Conservation (phyloP, 352 stramenopile species). For the Phytophthora pseudosyringae region DNA sequence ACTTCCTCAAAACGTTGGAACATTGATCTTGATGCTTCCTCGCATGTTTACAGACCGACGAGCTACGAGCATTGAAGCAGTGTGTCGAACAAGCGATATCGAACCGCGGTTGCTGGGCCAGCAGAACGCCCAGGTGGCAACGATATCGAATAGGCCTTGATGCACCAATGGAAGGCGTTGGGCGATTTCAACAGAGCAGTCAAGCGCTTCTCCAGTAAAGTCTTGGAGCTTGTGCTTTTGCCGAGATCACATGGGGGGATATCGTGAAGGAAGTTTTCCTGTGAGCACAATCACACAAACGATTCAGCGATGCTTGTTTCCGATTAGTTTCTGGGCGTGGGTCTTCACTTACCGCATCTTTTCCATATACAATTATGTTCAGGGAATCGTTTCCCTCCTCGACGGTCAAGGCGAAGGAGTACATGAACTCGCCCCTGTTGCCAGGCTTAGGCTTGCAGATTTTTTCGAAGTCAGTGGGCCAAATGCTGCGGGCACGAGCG, state of each 20-base stretch:
- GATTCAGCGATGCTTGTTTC: neutral
- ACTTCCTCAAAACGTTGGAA: neutral
- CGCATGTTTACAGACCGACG: no score
- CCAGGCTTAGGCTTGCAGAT: constrained; percentile 53
- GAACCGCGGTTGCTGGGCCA: constrained; percentile 37
- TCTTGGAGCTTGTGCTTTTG: constrained; percentile 55
- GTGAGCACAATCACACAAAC: constrained; percentile 1
- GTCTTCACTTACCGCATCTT: constrained; percentile 61
- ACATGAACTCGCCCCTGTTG: constrained; percentile 46
- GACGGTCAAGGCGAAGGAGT: constrained; percentile 72
- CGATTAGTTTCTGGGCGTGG: no score
- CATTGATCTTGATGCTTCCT: neutral
- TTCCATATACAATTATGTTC: constrained; percentile 73
- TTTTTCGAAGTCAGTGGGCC: constrained; percentile 54
- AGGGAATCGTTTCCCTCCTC: constrained; percentile 55
- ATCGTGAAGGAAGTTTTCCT: constrained; percentile 77
- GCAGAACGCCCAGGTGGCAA: constrained; percentile 12
- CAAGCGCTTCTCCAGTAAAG: constrained; percentile 59
- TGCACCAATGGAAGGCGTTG: constrained; percentile 57
- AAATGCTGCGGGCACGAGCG: constrained; percentile 51
- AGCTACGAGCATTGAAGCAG: constrained; percentile 45
- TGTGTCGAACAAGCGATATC: constrained; percentile 79
- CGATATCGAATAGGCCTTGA: constrained; percentile 68
- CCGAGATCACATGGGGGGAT: constrained; percentile 72
- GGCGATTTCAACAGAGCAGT: constrained; percentile 34